These are phyloP conservation scores for Starmerella vitae DNA, from an alignment of 805 yeast species.

Conservation along the genomic window DNA sequence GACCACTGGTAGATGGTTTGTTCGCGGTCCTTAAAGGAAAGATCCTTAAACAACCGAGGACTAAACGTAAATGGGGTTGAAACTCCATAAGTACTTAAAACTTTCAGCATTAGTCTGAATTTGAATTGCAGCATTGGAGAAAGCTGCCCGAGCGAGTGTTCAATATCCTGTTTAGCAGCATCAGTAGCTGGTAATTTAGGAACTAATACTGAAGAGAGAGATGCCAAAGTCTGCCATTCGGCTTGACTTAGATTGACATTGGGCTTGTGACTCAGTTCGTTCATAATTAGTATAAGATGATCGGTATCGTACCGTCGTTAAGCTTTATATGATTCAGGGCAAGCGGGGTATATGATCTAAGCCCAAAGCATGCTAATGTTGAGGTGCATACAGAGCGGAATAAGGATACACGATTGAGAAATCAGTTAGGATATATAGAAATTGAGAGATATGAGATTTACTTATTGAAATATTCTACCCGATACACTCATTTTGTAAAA, in stretches of 20 bases:
- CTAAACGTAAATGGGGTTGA: slow-evolving; percentile 21
- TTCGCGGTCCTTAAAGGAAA: slow-evolving; percentile 26
- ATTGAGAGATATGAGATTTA: too few relatives aligned
- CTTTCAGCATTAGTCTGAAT: slow-evolving; percentile 16
- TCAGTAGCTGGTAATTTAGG: slow-evolving; percentile 6
- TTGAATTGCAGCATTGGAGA: not conserved
- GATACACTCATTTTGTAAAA: too few relatives aligned
- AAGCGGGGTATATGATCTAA: too few relatives aligned
- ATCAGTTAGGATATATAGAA: too few relatives aligned
- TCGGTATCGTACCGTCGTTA: too few relatives aligned
- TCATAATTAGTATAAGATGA: too few relatives aligned
- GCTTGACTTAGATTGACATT: not conserved
- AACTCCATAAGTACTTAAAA: slow-evolving; percentile 18
- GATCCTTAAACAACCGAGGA: slow-evolving; percentile 19
- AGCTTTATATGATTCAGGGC: too few relatives aligned
- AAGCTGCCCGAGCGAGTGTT: not conserved
- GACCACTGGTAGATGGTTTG: slow-evolving; percentile 31
- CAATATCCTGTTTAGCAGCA: slow-evolving; percentile 2
- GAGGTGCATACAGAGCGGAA: too few relatives aligned
- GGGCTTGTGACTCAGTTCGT: too few relatives aligned
- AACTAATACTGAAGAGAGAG: slow-evolving; percentile 1
- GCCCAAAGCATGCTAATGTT: too few relatives aligned
- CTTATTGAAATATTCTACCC: too few relatives aligned
- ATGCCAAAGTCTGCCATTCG: slow-evolving; percentile 12
- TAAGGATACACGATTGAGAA: too few relatives aligned